phyloP scores from a whole-genome alignment of 768 basidiomycete genomes.

The Naganishia vishniacii region DNA sequence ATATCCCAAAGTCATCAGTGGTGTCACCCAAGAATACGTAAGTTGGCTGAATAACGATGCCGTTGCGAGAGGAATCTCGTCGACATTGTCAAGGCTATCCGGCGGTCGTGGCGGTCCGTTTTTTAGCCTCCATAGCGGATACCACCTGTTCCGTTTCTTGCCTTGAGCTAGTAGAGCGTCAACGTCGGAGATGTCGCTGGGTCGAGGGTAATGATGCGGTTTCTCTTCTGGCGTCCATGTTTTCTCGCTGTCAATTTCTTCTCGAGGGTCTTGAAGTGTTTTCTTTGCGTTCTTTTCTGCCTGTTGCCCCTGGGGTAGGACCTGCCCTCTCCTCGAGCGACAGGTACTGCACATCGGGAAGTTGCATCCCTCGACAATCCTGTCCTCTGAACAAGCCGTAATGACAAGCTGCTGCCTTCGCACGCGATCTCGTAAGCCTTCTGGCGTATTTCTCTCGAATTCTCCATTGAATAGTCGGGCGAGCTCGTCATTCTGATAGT shows the following conservation, averaged over 20 bases:
- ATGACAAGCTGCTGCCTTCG: not conserved
- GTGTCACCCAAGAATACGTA: slow-evolving; percentile 55
- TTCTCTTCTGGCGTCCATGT: not conserved
- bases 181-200: not conserved
- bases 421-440: not conserved
- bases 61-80: slow-evolving; percentile 58
- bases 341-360: not conserved
- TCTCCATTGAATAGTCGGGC: not conserved
- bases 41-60: slow-evolving; percentile 60
- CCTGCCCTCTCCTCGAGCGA: not conserved
- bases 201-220: not conserved
- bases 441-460: not conserved
- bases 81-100: slow-evolving; percentile 57
- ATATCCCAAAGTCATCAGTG: slow-evolving; percentile 57
- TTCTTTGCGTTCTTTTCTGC: too few species aligned
- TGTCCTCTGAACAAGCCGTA: not conserved
- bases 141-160: slow-evolving; percentile 20
- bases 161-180: slow-evolving; percentile 1
- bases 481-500: not conserved
- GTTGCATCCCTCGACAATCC: not conserved
- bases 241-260: not conserved
- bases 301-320: too few species aligned
- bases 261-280: too few species aligned
- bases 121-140: slow-evolving; percentile 56
- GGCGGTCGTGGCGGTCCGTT: slow-evolving; percentile 60